Percentiles rank a stretch among this genome's conserved stretches.
phyloP scores from a whole-genome alignment of 1,284 basidiomycete species.

The Ustilago trichophora region DNA sequence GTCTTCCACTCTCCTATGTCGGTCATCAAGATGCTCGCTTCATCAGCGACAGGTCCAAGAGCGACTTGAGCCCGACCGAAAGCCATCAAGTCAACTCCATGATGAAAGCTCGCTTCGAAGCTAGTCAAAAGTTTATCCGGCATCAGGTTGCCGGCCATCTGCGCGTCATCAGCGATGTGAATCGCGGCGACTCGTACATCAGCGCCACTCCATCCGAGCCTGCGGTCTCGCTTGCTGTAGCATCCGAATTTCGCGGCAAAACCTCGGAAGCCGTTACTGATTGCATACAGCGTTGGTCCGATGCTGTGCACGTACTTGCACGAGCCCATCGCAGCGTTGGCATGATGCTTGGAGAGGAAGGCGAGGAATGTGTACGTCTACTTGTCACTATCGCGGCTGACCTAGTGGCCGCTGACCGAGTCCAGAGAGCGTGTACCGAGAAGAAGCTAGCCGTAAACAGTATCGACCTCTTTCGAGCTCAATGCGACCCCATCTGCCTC shows the following conservation, averaged over 20 bases:
- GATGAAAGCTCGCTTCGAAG: neutral
- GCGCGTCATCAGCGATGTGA: slow-evolving; percentile 5
- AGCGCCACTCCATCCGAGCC: slow-evolving; percentile 10
- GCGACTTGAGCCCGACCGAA: neutral
- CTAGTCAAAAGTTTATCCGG: neutral
- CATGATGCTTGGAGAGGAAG: slow-evolving; percentile 8
- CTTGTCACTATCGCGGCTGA: slow-evolving; percentile 30
- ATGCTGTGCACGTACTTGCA: neutral
- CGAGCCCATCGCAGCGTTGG: slow-evolving; percentile 4
- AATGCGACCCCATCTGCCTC: slow-evolving; percentile 6
- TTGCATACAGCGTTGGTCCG: neutral
- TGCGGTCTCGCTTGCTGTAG: slow-evolving; percentile 8
- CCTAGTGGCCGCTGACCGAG: slow-evolving; percentile 5
- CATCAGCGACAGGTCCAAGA: neutral
- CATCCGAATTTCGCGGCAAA: slow-evolving; percentile 4
- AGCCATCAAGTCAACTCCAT: neutral
- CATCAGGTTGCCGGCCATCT: slow-evolving; percentile 3
- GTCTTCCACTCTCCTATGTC: neutral
- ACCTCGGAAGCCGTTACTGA: neutral
- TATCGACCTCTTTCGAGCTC: neutral
- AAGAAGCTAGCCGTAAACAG: neutral
- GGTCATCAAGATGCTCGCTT: slow-evolving; percentile 6
- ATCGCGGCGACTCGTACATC: neutral
- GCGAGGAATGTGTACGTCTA: slow-evolving; percentile 43
- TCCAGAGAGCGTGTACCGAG: neutral